Percentiles rank a stretch among this genome's conserved stretches.
These are phyloP conservation scores for Cicer yamashitae DNA, from an alignment of 306 rosid species.

Conservation along the genomic window DNA sequence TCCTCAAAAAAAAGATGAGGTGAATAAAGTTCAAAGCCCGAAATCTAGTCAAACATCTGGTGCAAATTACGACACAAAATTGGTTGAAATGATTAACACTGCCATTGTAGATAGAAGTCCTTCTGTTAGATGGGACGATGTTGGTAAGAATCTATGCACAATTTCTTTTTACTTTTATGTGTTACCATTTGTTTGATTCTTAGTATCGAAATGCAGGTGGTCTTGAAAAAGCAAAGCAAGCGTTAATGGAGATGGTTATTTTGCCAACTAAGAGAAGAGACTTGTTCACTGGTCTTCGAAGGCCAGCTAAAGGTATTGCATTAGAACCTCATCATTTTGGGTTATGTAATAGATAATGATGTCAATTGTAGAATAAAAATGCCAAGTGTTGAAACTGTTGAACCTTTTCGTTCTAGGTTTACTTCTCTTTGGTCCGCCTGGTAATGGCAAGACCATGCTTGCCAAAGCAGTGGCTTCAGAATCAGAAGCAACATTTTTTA, in stretches of 20 bases:
- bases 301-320: slow-evolving; percentile 87
- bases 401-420: slow-evolving; percentile 63
- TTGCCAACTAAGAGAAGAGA: slow-evolving; percentile 96
- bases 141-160: slow-evolving; percentile 61
- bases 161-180: slow-evolving; percentile 13
- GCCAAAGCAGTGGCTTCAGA: slow-evolving; percentile 99
- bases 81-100: slow-evolving; percentile 90
- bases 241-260: slow-evolving; percentile 97
- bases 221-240: slow-evolving; percentile 95
- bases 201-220: slow-evolving; percentile 70
- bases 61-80: slow-evolving; percentile 65
- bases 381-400: slow-evolving; percentile 30
- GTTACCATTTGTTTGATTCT: slow-evolving; percentile 44
- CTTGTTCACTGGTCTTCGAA: slow-evolving; percentile 93
- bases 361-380: slow-evolving; percentile 32
- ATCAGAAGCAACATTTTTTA: slow-evolving; percentile 95
- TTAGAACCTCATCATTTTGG: slow-evolving; percentile 29
- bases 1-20: slow-evolving; percentile 52
- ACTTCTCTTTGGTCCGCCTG: slow-evolving; percentile 98
- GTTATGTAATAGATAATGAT: slow-evolving; percentile 26
- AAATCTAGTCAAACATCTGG: slow-evolving; percentile 64
- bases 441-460: slow-evolving; percentile 99
- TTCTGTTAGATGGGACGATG: slow-evolving; percentile 95
- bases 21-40: slow-evolving; percentile 60
- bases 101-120: slow-evolving; percentile 96